Evolutionary conservation across 1,139 yeast genomes (phyloP), one percentile per base, ranked within the genome.

Genomic region (Protomyces inouyei): DNA sequence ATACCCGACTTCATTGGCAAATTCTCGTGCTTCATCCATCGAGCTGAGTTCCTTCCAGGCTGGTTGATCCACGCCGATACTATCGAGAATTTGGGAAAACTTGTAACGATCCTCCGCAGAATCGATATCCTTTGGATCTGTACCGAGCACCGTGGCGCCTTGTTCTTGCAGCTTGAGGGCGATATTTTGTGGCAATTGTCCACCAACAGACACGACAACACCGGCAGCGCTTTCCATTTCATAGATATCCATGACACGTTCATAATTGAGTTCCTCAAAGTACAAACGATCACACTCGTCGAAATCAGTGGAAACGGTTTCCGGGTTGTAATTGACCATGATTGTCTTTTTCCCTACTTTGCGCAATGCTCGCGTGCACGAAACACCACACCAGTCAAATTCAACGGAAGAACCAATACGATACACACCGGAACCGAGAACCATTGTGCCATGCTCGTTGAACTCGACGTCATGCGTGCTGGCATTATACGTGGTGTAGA

Each of bases 351-450:
- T 86, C 69, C 96, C 96, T 66, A 86, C 82, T 66, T 85, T 87
- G 77, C 98, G 86, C 73, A 93, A 83, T 55, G 98, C 91, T 75
- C 98, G 86, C 65, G 96, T 97, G 66, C 98, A 88, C 68, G 95
- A 85, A 68, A 93, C 98, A 60, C 98, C 98, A 82, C 98, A 93
- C 98, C 98, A 93, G 78, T 93, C 98, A 72, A 93, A 93, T 79
- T 93, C 98, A 67, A 93, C 98, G 32, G 98, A 92, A 3, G 98
- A 92, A 67, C 98, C 98, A 75, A 93, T 93, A 78, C 98, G 85
- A 83, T 93, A 93, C 64, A 93, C 98, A 79, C 98, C 98, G 12
- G 98, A 92, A 64, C 98, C 98, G 71, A 93, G 82, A 53, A 93
- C 98, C 84, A 93, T 81, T 68, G 95, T 87, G 73, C 98, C 98